These are phyloP conservation scores for Colletotrichum godetiae DNA, from an alignment of 2,329 filamentous ascomycete genomes.

Conservation along the genomic window DNA sequence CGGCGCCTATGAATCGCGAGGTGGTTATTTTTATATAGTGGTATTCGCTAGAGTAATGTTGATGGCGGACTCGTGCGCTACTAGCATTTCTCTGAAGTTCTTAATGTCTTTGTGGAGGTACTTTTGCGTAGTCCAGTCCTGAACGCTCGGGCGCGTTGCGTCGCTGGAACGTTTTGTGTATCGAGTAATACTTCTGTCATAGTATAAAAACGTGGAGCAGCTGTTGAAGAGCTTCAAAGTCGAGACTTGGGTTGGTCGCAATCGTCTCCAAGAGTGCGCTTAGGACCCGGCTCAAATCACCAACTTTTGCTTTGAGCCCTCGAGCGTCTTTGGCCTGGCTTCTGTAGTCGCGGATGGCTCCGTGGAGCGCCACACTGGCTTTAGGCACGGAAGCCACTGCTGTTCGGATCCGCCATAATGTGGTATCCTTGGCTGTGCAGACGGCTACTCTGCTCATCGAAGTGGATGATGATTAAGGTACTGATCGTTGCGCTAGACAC, in stretches of 20 bases:
- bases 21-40: slow-evolving; percentile 37
- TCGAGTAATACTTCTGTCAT: slow-evolving; percentile 22
- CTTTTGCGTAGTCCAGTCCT: slow-evolving; percentile 10
- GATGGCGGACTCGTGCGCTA: slow-evolving; percentile 42
- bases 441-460: too few relatives aligned
- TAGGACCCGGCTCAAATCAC: background rate
- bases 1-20: background rate
- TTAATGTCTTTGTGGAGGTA: slow-evolving; percentile 35
- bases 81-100: slow-evolving; percentile 38
- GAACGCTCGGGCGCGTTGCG: background rate
- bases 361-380: background rate
- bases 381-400: background rate
- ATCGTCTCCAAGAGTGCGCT: slow-evolving; percentile 2
- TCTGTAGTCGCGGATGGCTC: background rate
- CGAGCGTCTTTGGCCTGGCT: slow-evolving; percentile 8
- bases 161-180: slow-evolving; percentile 13
- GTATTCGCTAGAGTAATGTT: slow-evolving; percentile 42
- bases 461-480: too few relatives aligned
- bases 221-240: slow-evolving; percentile 1
- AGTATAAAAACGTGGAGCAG: background rate
- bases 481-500: too few relatives aligned
- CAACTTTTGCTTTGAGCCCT: background rate
- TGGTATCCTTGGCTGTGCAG: background rate
- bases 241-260: background rate
- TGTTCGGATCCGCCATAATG: slow-evolving; percentile 4